These are phyloP conservation scores for Diaporthe caulivora DNA, from an alignment of 2,329 filamentous ascomycete genomes.

Conservation along the genomic window DNA sequence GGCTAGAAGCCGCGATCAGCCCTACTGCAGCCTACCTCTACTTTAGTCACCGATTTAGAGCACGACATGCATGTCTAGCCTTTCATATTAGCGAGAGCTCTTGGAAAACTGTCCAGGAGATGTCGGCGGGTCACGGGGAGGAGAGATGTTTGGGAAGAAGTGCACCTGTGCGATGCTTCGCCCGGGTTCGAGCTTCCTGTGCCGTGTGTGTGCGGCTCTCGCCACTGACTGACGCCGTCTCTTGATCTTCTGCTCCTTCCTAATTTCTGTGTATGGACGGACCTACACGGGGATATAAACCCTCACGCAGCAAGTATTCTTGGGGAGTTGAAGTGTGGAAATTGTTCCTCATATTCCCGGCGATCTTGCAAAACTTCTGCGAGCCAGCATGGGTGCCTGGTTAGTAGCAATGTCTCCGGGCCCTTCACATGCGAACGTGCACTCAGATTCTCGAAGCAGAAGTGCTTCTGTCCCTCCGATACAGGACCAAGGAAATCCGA, in stretches of 20 bases:
- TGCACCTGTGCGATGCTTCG: not conserved
- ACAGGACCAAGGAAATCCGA: not conserved
- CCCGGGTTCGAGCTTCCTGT: not conserved
- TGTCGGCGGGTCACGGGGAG: conserved; percentile 10
- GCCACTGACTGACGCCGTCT: not conserved
- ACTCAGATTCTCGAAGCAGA: not conserved
- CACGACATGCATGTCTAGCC: conserved; percentile 13
- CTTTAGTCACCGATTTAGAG: conserved; percentile 2
- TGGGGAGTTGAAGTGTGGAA: not conserved
- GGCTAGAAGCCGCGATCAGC: conserved; percentile 33
- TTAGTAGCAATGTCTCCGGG: not conserved
- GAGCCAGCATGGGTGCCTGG: not conserved
- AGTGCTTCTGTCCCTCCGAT: not conserved
- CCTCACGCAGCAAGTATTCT: not conserved
- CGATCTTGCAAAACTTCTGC: not conserved
- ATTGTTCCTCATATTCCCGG: not conserved
- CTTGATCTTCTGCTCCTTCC: not conserved
- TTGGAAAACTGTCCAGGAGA: not conserved
- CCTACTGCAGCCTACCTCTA: conserved; percentile 5
- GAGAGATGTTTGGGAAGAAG: not conserved
- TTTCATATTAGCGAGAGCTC: not conserved
- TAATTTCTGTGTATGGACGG: not conserved
- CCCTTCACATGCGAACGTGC: not conserved
- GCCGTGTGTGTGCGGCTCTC: not conserved
- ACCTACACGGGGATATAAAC: not conserved